Base-by-base conservation (phyloP, 2,329 filamentous ascomycete species). In the Graphilbum sp. region DNA sequence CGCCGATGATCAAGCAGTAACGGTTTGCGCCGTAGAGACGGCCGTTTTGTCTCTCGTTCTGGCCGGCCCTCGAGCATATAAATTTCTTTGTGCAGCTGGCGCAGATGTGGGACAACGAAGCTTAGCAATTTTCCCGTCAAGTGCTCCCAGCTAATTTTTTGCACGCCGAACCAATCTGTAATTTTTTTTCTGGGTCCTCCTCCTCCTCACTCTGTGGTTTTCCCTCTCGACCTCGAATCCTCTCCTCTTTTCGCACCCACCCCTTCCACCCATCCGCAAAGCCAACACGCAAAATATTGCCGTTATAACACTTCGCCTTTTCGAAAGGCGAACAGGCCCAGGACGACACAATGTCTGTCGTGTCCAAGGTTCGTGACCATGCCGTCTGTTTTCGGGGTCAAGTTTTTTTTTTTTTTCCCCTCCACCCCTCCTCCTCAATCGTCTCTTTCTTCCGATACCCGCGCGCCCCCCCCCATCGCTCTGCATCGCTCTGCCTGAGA, bases 391-490 rank as follows among this genome's bases (percentile, higher is more conserved):
- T n/a, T n/a, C n/a, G n/a, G n/a, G n/a, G n/a, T n/a, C n/a, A n/a
- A 41, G 36, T 37, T 47, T 30, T 40, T 35, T 35, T 27, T 19
- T 50, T 95, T 88, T 96, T 96, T 75, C 77, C 82, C 57, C 84
- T 75, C 86, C 88, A 74, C 79, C 92, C 69, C 84, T 95, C 73
- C 13, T 3, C 3, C 20, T 32, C 25, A 23, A 16, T 8, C n/a
- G 27, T 32, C 4, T 35, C 21, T 18, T 35, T n/a, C n/a, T n/a
- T n/a, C n/a, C n/a, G n/a, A n/a, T n/a, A n/a, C n/a, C n/a, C n/a
- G n/a, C n/a, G n/a, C n/a, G n/a, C n/a, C n/a, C n/a, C n/a, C n/a
- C n/a, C n/a, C n/a, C n/a, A n/a, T n/a, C n/a, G n/a, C n/a, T n/a
- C n/a, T n/a, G n/a, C n/a, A n/a, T n/a, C n/a, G n/a, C n/a, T n/a